Percentiles rank a stretch among this genome's conserved stretches.
Evolutionary conservation across 1,139 yeast genomes (phyloP).

Genomic region (Pichia sp.): DNA sequence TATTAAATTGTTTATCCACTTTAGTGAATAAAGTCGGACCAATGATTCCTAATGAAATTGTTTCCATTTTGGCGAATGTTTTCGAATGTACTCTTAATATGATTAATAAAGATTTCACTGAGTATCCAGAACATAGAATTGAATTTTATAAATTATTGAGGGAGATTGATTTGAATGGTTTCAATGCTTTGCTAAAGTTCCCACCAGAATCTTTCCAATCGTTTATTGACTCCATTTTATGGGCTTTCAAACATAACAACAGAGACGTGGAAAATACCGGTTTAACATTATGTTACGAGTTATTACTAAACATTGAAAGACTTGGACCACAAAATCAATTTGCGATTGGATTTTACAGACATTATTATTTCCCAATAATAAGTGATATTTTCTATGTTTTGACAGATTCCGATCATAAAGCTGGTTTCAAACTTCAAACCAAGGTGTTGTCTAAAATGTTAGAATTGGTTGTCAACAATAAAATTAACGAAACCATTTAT

Average conservation of each 20-base stretch:
- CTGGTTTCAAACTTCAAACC: slow-evolving; percentile 88
- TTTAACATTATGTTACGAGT: slow-evolving; percentile 69
- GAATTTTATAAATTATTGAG: slow-evolving; percentile 87
- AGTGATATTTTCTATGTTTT: slow-evolving; percentile 89
- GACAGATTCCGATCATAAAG: slow-evolving; percentile 96
- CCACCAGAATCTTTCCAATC: slow-evolving; percentile 91
- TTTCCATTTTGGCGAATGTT: slow-evolving; percentile 78
- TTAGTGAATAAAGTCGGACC: slow-evolving; percentile 82
- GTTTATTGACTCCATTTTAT: slow-evolving; percentile 85
- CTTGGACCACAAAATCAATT: slow-evolving; percentile 63
- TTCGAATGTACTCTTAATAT: slow-evolving; percentile 91
- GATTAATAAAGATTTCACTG: slow-evolving; percentile 93
- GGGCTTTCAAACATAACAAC: slow-evolving; percentile 98
- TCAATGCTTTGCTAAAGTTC: slow-evolving; percentile 76
- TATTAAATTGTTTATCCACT: slow-evolving; percentile 88
- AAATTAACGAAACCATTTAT: slow-evolving; percentile 72
- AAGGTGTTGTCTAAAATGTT: slow-evolving; percentile 78
- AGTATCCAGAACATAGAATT: slow-evolving; percentile 96
- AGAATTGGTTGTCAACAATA: slow-evolving; percentile 71
- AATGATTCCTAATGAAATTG: slow-evolving; percentile 85
- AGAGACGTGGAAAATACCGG: slow-evolving; percentile 94
- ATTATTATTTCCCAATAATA: slow-evolving; percentile 80
- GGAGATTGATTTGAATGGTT: slow-evolving; percentile 78
- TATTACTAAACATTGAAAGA: slow-evolving; percentile 74
- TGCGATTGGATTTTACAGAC: slow-evolving; percentile 80